Evolutionary conservation across 345 rosid species (phyloP).

Genomic region (Diplotaxis tenuifolia): DNA sequence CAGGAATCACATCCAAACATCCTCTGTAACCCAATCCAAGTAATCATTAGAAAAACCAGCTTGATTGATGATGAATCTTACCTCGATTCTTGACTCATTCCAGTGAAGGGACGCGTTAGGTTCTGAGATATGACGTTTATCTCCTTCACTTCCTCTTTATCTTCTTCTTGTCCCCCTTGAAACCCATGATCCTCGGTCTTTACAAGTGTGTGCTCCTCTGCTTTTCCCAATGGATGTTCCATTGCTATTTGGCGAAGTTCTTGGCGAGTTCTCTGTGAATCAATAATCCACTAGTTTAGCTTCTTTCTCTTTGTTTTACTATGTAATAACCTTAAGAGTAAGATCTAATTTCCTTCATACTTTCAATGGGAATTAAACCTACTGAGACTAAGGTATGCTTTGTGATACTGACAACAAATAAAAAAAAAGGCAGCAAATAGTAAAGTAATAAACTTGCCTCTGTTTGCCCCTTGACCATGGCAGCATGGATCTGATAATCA

Average conservation of each 20-base stretch:
- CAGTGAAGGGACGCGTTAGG: constrained; percentile 1
- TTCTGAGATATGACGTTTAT: not conserved
- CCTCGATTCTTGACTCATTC: constrained; percentile 14
- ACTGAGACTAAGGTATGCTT: not conserved
- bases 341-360: not conserved
- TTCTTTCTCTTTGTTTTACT: constrained; percentile 3
- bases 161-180: constrained; percentile 5
- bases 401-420: not conserved
- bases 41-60: not conserved
- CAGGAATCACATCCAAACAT: constrained; percentile 15
- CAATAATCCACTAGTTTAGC: not conserved
- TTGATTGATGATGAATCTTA: not conserved
- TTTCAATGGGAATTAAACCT: not conserved
- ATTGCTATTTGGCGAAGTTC: not conserved
- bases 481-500: constrained; percentile 1
- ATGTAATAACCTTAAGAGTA: not conserved
- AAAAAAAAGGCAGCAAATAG: no score
- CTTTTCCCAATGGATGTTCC: not conserved
- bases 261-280: not conserved
- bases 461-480: constrained; percentile 17
- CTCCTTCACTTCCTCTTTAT: constrained; percentile 19
- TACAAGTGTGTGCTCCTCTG: not conserved
- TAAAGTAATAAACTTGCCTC: constrained; percentile 29
- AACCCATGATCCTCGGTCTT: not conserved
- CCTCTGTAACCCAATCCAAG: constrained; percentile 19